Conservation (phyloP, 1,284 basidiomycete genomes). For the Cutaneotrichosporon spelunceum region DNA sequence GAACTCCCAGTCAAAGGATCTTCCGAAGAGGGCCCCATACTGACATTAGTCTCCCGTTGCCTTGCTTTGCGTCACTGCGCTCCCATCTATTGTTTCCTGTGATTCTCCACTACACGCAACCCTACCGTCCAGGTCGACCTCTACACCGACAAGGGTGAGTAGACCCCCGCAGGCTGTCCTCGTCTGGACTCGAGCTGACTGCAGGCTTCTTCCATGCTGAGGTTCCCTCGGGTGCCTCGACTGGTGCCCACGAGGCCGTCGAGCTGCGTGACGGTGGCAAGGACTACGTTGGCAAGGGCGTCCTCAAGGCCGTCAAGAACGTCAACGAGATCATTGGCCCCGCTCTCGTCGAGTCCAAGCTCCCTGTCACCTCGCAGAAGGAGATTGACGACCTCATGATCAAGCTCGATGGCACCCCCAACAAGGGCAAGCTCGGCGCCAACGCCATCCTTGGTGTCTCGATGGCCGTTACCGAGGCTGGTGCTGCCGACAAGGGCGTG, state of each 20-base stretch:
- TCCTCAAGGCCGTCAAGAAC: slow-evolving; percentile 88
- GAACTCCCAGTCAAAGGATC: neutral
- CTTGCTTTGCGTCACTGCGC: neutral
- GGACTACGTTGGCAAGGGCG: slow-evolving; percentile 96
- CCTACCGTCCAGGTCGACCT: slow-evolving; percentile 95
- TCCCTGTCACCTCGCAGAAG: slow-evolving; percentile 89
- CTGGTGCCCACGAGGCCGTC: slow-evolving; percentile 96
- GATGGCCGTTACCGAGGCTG: slow-evolving; percentile 92
- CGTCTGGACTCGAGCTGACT: neutral
- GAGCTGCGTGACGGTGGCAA: slow-evolving; percentile 98
- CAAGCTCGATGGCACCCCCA: slow-evolving; percentile 94
- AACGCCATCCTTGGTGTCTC: slow-evolving; percentile 99
- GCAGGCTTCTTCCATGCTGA: slow-evolving; percentile 89
- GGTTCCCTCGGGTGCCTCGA: slow-evolving; percentile 97
- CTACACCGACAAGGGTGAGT: slow-evolving; percentile 74
- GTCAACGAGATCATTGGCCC: slow-evolving; percentile 92
- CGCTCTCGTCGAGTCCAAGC: slow-evolving; percentile 77
- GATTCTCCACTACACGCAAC: slow-evolving; percentile 56
- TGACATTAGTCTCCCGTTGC: slow-evolving; percentile 26
- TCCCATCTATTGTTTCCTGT: neutral
- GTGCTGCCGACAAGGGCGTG: slow-evolving; percentile 85
- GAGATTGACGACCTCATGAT: slow-evolving; percentile 98
- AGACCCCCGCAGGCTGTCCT: neutral
- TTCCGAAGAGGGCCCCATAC: slow-evolving; percentile 15
- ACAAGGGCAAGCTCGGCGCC: slow-evolving; percentile 99